Evolutionary conservation across 2,329 filamentous ascomycete genomes (phyloP), one percentile per base, ranked within the genome.

Genomic region (Aspergillus sp.): DNA sequence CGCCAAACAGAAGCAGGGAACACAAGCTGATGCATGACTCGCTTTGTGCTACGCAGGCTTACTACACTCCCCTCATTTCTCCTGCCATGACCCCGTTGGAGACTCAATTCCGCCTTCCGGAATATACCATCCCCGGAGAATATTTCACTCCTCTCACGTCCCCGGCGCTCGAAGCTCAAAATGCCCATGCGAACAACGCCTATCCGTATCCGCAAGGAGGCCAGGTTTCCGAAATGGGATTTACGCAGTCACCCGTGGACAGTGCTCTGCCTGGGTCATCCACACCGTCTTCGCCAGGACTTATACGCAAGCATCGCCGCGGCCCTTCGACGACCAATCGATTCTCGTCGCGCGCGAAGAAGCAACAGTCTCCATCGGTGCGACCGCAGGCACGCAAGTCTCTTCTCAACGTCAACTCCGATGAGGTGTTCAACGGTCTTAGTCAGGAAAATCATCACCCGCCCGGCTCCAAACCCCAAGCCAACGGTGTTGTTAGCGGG

Each of bases 111-210:
- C 65, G 67, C 45, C 61, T 74, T 36, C 67, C 70, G 7, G 71
- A 74, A 52, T 75, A 73, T 53, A 66, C 71, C 7, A 67, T 71
- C 27, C 69, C 71, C 7, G 69, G 71, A 42, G 72, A 75, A 55
- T 72, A 73, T 54, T 74, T 75, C 51, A 75, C 71, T 27, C 73
- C 73, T 27, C 62, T 75, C 32, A 74, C 71, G 1, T 75, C 73
- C 7, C 73, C 73, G 3, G 73, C 73, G n/a, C 63, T 75, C 29
- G 71, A 75, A 57, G 72, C 73, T 6, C 70, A 72, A 44, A 65
- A 65, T 39, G 48, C 65, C 48, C 63, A 62, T 48, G 52, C 58
- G 29, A 62, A 64, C 51, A 55, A 59, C 41, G 36, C 12, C 5
- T 68, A 66, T 44, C 58, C 62, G 8, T 67, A 66, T 43, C 62